A percentile compares a stretch with the other conserved stretches of the same genome.
phyloP scores from a whole-genome alignment of 169 alveolate genomes.

The Plasmodium adleri region DNA sequence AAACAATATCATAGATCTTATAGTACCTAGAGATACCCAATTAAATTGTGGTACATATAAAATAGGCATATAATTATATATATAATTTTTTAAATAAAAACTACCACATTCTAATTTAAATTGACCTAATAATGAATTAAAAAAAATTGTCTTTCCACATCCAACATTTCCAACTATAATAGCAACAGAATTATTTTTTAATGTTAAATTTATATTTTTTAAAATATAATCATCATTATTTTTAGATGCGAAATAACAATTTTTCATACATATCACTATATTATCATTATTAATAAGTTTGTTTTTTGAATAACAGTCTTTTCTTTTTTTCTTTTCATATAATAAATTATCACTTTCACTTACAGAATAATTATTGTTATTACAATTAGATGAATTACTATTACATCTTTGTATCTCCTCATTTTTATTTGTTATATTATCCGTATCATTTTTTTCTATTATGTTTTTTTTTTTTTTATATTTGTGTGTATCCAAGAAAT shows the following conservation, averaged over 20 bases:
- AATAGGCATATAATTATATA: slow-evolving; percentile 78
- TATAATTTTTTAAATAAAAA: slow-evolving; percentile 40
- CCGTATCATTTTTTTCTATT: background rate
- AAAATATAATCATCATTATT: background rate
- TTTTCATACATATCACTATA: background rate
- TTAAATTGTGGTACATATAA: slow-evolving; percentile 87
- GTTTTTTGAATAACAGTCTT: background rate
- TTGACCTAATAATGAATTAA: slow-evolving; percentile 86
- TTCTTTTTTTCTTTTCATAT: background rate
- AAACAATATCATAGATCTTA: slow-evolving; percentile 85
- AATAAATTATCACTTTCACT: too few relatives aligned
- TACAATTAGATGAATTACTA: background rate
- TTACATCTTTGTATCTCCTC: background rate
- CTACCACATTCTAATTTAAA: slow-evolving; percentile 20
- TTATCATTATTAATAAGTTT: background rate
- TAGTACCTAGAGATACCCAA: slow-evolving; percentile 88
- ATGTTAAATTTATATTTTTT: slow-evolving; percentile 31
- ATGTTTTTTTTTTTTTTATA: background rate
- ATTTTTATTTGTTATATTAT: background rate
- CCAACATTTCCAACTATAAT: slow-evolving; percentile 92
- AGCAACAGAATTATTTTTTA: slow-evolving; percentile 42
- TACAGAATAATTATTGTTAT: background rate
- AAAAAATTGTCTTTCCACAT: slow-evolving; percentile 90
- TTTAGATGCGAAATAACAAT: background rate
- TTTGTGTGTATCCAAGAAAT: too few relatives aligned